Base-by-base conservation (phyloP, 2,329 filamentous ascomycete genomes). In the Dactylellina sp. region DNA sequence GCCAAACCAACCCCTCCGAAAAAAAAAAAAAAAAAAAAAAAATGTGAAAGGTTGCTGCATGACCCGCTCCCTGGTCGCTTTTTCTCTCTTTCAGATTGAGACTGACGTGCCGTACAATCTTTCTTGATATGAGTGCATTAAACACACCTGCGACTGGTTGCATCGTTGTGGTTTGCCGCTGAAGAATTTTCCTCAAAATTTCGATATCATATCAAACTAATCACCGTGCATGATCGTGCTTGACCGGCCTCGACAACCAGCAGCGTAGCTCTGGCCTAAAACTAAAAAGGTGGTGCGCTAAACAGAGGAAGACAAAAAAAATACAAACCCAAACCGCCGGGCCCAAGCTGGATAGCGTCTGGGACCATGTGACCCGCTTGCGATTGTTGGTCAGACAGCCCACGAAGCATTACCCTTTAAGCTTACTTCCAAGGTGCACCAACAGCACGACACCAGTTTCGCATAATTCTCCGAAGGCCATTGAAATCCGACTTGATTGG, bases 331-430 rank as follows among this genome's bases (percentile, higher is more conserved):
- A 32, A 32, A 9, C 28, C 28, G 28, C 28, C 9, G 28, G 28
- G 44, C 22, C 9, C 7, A 6, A n/a, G 12, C 6, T 22, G 1
- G 39, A 22, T 50, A 65, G 42, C 32, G 63, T 64, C 53, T 60
- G 39, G 16, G 68, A 56, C 68, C 68, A 72, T 66, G 70, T 74
- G 70, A 74, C 70, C 55, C 35, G 59, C 50, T 46, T 66, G 25
- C 46, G 47, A 63, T 22, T 7, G 53, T 25, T 39, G 60, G 57
- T 25, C 11, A 28, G 42, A 25, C 60, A n/a, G n/a, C n/a, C n/a
- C n/a, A n/a, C n/a, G n/a, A n/a, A n/a, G n/a, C n/a, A 49, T 59
- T 42, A 64, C 52, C 46, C 60, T 9, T 74, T 74, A 74, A 74
- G 70, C 70, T 74, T 74, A 74, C 55, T 57, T 72, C n/a, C 44